Evolutionary conservation across 345 rosid genomes (phyloP).

Genomic region (Arabidopsis arenosa): DNA sequence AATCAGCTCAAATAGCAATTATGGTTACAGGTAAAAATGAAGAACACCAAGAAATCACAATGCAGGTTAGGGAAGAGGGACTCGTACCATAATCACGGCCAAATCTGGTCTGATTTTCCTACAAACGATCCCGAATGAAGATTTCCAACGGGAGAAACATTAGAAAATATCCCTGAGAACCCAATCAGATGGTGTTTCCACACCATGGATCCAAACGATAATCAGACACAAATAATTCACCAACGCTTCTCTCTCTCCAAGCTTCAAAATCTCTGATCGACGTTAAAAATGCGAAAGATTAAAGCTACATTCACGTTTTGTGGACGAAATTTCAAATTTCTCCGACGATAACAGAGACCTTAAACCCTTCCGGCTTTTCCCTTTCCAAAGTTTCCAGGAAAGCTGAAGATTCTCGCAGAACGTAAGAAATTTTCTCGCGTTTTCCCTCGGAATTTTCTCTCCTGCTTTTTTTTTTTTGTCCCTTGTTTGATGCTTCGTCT

Average conservation of each 20-base stretch:
- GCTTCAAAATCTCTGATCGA: conserved; percentile 28
- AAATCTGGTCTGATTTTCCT: conserved; percentile 30
- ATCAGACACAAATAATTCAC: conserved; percentile 2
- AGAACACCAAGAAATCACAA: conserved; percentile 8
- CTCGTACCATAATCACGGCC: conserved; percentile 39
- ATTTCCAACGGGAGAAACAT: conserved; percentile 38
- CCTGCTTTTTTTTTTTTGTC: background rate
- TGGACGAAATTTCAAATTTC: conserved; percentile 7
- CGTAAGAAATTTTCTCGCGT: conserved; percentile 30
- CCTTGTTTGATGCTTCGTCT: conserved; percentile 38
- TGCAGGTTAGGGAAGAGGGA: conserved; percentile 33
- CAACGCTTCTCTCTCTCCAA: background rate
- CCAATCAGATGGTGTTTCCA: conserved; percentile 27
- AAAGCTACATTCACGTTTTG: conserved; percentile 29
- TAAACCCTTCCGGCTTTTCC: conserved; percentile 22
- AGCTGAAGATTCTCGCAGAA: conserved; percentile 20
- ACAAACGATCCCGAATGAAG: conserved; percentile 29
- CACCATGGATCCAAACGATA: conserved; percentile 40
- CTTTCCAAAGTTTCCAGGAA: background rate
- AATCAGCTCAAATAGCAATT: background rate
- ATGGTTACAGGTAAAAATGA: background rate
- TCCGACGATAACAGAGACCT: conserved; percentile 10
- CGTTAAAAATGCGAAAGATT: conserved; percentile 4
- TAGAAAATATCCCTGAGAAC: conserved; percentile 8
- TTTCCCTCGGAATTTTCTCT: conserved; percentile 43